Base-by-base conservation (phyloP, 2,329 filamentous ascomycete genomes). In the Pleoardoris graminearum region DNA sequence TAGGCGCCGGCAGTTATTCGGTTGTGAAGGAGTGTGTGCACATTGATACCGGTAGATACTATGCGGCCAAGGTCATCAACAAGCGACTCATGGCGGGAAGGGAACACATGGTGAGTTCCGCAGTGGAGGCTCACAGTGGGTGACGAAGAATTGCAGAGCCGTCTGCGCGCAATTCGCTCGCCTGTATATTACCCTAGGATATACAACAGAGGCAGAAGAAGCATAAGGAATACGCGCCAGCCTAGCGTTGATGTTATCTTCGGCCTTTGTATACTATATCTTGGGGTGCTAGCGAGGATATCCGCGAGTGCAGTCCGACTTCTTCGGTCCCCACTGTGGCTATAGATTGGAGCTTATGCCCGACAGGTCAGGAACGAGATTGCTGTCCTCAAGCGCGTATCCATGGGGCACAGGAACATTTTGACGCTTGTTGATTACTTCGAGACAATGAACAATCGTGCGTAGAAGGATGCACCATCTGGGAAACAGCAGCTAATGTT, bases 1-100 rank as follows among this genome's bases (percentile, higher is more conserved):
- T 99, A 50, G 94, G 94, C 58, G 92, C 94, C 29, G 94, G 94
- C 59, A 97, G 92, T 51, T 99, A 99, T 77, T 97, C 92, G 32
- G 94, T 97, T 44, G 94, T 99, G 58, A 97, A 97, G 75, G 94
- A 99, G 78, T 99, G 94, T 72, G 92, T 97, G 23, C 94, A 99
- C 74, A 97, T 97, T 68, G 93, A 97, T 66, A 97, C 94, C 0
- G 93, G 93, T 39, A 86, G 92, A 61, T 97, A 97, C 77, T 99
- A 97, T 86, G 94, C 94, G 23, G 93, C 94, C 57, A 99, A 99
- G 75, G 94, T 99, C 58, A 99, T 99, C 77, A 99, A 99, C 79
- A 99, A 99, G 82, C 84, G 93, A 52, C 80, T 99, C 62, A 99
- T 99, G 94, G 90, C 91, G 6, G 94, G 94, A 29, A 84, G 94